Evolutionary conservation across 2,329 filamentous ascomycete species (phyloP).

Genomic region (Cladosporium sp.): DNA sequence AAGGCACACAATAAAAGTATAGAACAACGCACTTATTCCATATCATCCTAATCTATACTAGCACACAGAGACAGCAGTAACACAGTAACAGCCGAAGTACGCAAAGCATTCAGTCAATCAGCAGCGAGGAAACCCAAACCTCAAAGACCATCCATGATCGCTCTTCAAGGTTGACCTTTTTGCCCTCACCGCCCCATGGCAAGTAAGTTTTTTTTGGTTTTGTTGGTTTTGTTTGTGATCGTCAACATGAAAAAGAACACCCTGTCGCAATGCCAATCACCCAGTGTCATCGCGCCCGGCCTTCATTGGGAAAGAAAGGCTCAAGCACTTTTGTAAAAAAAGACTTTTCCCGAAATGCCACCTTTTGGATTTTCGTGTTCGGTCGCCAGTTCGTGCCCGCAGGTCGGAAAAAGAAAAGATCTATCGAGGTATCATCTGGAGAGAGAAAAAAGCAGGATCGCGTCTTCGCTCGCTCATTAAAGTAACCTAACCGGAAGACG

Average conservation of each 20-base stretch:
- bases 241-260: not conserved
- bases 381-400: not conserved
- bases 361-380: conserved; percentile 1
- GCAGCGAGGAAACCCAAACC: not conserved
- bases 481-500: conserved; percentile 3
- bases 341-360: conserved; percentile 14
- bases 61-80: not conserved
- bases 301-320: conserved; percentile 3
- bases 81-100: conserved; percentile 5
- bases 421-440: conserved; percentile 27
- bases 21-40: conserved; percentile 2
- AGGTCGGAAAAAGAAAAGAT: conserved; percentile 17
- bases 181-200: not conserved
- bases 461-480: conserved; percentile 15
- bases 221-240: not conserved
- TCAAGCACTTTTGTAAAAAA: not conserved
- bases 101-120: not conserved
- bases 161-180: not conserved
- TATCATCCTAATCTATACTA: conserved; percentile 18
- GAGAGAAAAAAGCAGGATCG: conserved; percentile 13
- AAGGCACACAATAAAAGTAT: not conserved
- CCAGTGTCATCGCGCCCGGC: conserved; percentile 3
- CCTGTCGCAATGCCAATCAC: conserved; percentile 14
- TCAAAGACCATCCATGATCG: no score
- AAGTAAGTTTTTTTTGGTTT: conserved; percentile 1